Evolutionary conservation across 805 yeast species (phyloP).

Genomic region (Grigorovia jiainica): DNA sequence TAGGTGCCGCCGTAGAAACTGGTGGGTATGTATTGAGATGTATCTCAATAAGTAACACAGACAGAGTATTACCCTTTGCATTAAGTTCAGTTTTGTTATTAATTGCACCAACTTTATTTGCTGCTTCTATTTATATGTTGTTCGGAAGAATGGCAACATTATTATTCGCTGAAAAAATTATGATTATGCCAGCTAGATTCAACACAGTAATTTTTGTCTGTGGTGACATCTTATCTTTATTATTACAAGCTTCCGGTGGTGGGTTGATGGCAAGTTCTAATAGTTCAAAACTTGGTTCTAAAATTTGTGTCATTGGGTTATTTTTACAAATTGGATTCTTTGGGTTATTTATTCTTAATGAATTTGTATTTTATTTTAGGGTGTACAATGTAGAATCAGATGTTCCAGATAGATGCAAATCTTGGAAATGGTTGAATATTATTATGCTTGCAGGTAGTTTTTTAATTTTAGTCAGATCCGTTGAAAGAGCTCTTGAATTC

Average conservation of each 20-base stretch:
- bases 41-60: slow-evolving; percentile 7
- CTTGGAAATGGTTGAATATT: slow-evolving; percentile 12
- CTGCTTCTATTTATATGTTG: slow-evolving; percentile 28
- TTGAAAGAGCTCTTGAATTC: slow-evolving; percentile 26
- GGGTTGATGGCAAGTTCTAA: slow-evolving; percentile 16
- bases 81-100: slow-evolving; percentile 21
- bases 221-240: slow-evolving; percentile 27
- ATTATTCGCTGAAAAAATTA: slow-evolving; percentile 11
- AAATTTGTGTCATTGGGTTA: slow-evolving; percentile 25
- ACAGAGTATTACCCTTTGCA: slow-evolving; percentile 13
- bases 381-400: neutral
- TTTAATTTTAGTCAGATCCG: slow-evolving; percentile 24
- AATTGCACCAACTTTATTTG: slow-evolving; percentile 27
- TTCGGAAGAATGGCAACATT: slow-evolving; percentile 20
- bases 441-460: slow-evolving; percentile 8
- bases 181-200: slow-evolving; percentile 17
- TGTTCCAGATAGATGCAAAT: neutral
- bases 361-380: slow-evolving; percentile 8
- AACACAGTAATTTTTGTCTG: slow-evolving; percentile 23
- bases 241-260: slow-evolving; percentile 27
- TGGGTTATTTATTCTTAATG: slow-evolving; percentile 19
- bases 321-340: slow-evolving; percentile 27
- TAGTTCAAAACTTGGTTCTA: slow-evolving; percentile 11
- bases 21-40: slow-evolving; percentile 22
- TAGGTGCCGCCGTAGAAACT: slow-evolving; percentile 20